These are phyloP conservation scores for Camelina sativa DNA, from an alignment of 345 rosid genomes.

Conservation along the genomic window DNA sequence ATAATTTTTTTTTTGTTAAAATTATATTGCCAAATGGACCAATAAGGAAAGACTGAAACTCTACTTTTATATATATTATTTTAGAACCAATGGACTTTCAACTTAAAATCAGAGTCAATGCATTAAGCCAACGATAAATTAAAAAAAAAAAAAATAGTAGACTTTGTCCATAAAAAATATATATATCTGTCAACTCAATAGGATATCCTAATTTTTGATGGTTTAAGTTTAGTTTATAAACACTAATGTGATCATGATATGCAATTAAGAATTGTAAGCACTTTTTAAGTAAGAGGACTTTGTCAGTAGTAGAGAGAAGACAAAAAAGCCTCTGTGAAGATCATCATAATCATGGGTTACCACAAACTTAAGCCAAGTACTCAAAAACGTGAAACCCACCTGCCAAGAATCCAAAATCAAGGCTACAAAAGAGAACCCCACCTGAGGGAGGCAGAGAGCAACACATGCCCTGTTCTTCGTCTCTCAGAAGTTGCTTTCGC, in stretches of 20 bases:
- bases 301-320: conserved; percentile 11
- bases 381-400: conserved; percentile 40
- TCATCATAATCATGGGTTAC: conserved; percentile 25
- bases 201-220: conserved; percentile 3
- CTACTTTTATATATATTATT: too few species aligned
- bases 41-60: too few species aligned
- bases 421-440: conserved; percentile 32
- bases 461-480: background rate
- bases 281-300: conserved; percentile 19
- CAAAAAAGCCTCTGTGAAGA: background rate
- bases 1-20: too few species aligned
- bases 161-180: background rate
- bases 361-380: conserved; percentile 16
- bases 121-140: background rate
- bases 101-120: background rate
- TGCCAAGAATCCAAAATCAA: conserved; percentile 7
- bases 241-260: background rate
- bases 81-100: background rate
- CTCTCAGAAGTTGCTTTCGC: conserved; percentile 4
- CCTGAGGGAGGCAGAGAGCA: conserved; percentile 16
- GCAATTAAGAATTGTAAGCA: too few species aligned
- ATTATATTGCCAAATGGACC: too few species aligned
- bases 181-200: background rate
- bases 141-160: too few species aligned
- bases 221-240: background rate